Percentiles rank a stretch among this genome's conserved stretches.
Conservation (phyloP, 495 filamentous ascomycete species). For the Terfezia boudieri region DNA sequence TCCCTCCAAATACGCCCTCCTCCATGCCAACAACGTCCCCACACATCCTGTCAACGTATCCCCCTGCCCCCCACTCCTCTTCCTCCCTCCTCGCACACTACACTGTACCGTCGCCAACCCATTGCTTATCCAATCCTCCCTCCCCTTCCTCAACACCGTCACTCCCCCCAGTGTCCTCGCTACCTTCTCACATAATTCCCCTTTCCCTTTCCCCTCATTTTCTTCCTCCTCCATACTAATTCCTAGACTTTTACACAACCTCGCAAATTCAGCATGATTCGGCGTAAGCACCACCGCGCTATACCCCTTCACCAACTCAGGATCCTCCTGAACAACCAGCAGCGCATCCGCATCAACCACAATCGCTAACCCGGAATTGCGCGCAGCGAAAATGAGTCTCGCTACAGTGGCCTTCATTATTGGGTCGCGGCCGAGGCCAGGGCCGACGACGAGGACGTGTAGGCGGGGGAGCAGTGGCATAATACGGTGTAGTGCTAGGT, state of each 20-base stretch:
- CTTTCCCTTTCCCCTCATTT: slow-evolving; percentile 20
- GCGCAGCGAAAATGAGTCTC: slow-evolving; percentile 57
- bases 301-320: slow-evolving; percentile 59
- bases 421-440: slow-evolving; percentile 70
- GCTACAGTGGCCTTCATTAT: slow-evolving; percentile 76
- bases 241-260: slow-evolving; percentile 43
- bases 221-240: slow-evolving; percentile 22
- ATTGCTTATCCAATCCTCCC: slow-evolving; percentile 66
- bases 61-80: slow-evolving; percentile 84
- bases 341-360: slow-evolving; percentile 88
- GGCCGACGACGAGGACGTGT: slow-evolving; percentile 84
- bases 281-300: slow-evolving; percentile 74
- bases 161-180: slow-evolving; percentile 65
- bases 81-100: slow-evolving; percentile 57
- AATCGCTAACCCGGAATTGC: slow-evolving; percentile 48
- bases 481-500: slow-evolving; percentile 31
- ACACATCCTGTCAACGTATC: slow-evolving; percentile 84
- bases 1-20: slow-evolving; percentile 60
- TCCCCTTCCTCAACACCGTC: slow-evolving; percentile 75
- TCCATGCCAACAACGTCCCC: slow-evolving; percentile 70
- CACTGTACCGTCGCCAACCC: slow-evolving; percentile 52
- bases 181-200: slow-evolving; percentile 45
- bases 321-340: slow-evolving; percentile 47
- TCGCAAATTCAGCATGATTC: slow-evolving; percentile 79
- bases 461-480: slow-evolving; percentile 62